Evolutionary conservation across 2,329 filamentous ascomycete genomes (phyloP).

Genomic region (Huntiella moniliformis): DNA sequence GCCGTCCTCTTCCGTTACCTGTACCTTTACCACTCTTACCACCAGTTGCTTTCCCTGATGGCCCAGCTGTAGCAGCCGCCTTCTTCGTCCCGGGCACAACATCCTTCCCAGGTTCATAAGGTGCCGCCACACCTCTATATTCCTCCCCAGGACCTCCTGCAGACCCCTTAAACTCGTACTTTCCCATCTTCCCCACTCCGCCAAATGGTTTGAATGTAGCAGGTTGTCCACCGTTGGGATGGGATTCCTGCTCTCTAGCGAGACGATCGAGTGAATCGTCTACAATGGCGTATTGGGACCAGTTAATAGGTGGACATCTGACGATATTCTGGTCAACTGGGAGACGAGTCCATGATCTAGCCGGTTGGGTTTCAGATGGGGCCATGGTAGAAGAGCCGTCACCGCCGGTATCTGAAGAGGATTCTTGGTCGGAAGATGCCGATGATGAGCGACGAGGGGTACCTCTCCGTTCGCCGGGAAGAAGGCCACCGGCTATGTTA

Average conservation of each 20-base stretch:
- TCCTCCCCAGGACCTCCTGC: slow-evolving; percentile 19
- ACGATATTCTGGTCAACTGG: slow-evolving; percentile 68
- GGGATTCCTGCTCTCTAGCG: slow-evolving; percentile 57
- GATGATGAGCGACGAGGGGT: slow-evolving; percentile 11
- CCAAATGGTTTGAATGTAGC: slow-evolving; percentile 20
- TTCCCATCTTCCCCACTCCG: slow-evolving; percentile 19
- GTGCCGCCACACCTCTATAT: slow-evolving; percentile 34
- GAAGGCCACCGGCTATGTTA: slow-evolving; percentile 20
- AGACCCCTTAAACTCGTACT: slow-evolving; percentile 29
- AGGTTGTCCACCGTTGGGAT: slow-evolving; percentile 39
- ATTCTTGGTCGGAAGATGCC: slow-evolving; percentile 15
- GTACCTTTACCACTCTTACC: slow-evolving; percentile 4
- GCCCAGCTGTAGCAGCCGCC: slow-evolving; percentile 11
- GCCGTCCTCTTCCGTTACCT: slow-evolving; percentile 11
- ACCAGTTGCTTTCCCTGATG: neutral
- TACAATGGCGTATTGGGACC: slow-evolving; percentile 83
- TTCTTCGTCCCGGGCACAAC: slow-evolving; percentile 22
- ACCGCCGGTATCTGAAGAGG: slow-evolving; percentile 15
- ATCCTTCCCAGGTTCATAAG: slow-evolving; percentile 36
- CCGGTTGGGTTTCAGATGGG: slow-evolving; percentile 11
- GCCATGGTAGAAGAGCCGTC: slow-evolving; percentile 13
- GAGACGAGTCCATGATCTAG: slow-evolving; percentile 38
- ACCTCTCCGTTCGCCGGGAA: slow-evolving; percentile 11
- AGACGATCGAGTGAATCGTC: slow-evolving; percentile 59
- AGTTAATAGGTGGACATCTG: slow-evolving; percentile 78